These are phyloP conservation scores for Sarocladium kiliense DNA, from an alignment of 2,329 filamentous ascomycete species.

Conservation along the genomic window DNA sequence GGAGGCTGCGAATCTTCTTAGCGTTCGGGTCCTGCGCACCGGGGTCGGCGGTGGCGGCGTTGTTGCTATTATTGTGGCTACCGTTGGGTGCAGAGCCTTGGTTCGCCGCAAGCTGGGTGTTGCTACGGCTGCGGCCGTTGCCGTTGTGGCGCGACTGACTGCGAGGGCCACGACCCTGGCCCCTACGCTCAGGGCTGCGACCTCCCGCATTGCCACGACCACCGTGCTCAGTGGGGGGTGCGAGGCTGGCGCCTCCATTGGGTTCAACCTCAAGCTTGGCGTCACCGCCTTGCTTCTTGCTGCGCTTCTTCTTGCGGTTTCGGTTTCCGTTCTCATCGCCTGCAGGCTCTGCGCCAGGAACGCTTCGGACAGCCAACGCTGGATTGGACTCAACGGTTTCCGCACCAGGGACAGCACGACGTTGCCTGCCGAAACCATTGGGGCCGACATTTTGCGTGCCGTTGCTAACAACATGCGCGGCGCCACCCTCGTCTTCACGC, in stretches of 20 bases:
- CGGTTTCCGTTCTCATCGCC: slow-evolving; percentile 69
- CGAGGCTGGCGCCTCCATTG: slow-evolving; percentile 42
- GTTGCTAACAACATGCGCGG: slow-evolving; percentile 76
- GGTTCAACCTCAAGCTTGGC: slow-evolving; percentile 44
- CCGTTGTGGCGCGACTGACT: slow-evolving; percentile 52
- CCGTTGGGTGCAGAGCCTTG: slow-evolving; percentile 19
- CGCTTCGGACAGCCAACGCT: slow-evolving; percentile 63
- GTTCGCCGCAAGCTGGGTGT: slow-evolving; percentile 33
- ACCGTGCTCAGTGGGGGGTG: slow-evolving; percentile 34
- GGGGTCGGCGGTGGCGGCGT: slow-evolving; percentile 40
- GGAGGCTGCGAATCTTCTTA: slow-evolving; percentile 87
- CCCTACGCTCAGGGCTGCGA: slow-evolving; percentile 63
- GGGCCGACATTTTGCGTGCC: slow-evolving; percentile 64
- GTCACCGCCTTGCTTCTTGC: slow-evolving; percentile 79
- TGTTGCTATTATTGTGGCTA: slow-evolving; percentile 23
- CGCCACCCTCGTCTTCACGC: slow-evolving; percentile 93
- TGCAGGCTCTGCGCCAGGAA: slow-evolving; percentile 57
- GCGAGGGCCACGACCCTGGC: slow-evolving; percentile 43
- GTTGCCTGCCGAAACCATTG: slow-evolving; percentile 74
- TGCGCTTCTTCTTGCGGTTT: slow-evolving; percentile 98
- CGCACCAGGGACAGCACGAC: slow-evolving; percentile 81
- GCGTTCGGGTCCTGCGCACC: slow-evolving; percentile 65
- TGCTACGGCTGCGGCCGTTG: slow-evolving; percentile 43
- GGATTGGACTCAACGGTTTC: slow-evolving; percentile 59
- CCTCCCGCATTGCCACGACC: slow-evolving; percentile 43